Evolutionary conservation across 2,329 filamentous ascomycete species (phyloP).

Genomic region (Cercospora sp.): DNA sequence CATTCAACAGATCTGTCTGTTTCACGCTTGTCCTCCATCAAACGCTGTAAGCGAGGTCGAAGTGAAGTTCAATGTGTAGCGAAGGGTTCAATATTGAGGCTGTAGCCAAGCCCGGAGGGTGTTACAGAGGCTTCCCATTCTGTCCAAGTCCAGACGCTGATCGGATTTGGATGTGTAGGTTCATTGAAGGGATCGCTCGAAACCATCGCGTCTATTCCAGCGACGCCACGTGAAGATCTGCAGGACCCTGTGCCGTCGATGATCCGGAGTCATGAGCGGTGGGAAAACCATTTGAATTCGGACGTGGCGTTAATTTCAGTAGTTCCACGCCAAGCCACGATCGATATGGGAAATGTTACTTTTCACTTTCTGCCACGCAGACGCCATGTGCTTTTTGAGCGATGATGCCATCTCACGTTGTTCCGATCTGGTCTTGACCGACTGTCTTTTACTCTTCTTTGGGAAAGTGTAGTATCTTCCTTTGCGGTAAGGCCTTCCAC

Average conservation of each 20-base stretch:
- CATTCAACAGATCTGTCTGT: background rate
- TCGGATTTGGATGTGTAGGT: background rate
- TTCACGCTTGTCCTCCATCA: background rate
- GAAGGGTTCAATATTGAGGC: background rate
- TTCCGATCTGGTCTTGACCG: background rate
- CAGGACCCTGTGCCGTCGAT: background rate
- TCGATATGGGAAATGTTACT: too few species aligned
- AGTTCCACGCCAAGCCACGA: background rate
- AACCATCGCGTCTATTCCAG: background rate
- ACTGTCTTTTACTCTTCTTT: background rate
- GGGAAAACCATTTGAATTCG: background rate
- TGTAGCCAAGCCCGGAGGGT: background rate
- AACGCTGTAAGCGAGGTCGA: background rate
- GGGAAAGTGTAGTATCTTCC: background rate
- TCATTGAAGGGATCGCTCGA: background rate
- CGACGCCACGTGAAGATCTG: background rate
- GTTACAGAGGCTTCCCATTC: background rate
- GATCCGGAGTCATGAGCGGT: background rate
- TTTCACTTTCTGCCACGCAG: background rate
- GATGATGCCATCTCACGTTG: background rate
- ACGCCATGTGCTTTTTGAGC: background rate
- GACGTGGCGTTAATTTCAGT: background rate
- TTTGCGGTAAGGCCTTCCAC: background rate
- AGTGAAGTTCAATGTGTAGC: background rate
- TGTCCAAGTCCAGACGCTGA: background rate